These are phyloP conservation scores for Penicillium macrosclerotiorum DNA, from an alignment of 495 filamentous ascomycete genomes.

Conservation along the genomic window DNA sequence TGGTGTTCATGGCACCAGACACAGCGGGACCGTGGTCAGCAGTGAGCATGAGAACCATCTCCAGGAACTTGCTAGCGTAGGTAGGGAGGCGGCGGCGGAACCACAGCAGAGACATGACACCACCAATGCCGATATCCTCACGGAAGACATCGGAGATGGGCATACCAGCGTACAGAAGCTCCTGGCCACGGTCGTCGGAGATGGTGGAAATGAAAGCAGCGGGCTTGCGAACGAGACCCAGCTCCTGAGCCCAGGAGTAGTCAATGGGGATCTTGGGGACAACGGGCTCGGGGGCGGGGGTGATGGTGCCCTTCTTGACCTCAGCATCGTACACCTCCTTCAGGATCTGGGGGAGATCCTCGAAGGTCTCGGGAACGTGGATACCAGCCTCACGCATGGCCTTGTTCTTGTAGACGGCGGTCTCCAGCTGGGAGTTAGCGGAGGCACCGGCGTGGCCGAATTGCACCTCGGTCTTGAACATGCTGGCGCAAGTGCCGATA, in stretches of 20 bases:
- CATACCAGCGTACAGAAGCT: constrained; percentile 98
- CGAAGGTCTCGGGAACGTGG: constrained; percentile 92
- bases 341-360: constrained; percentile 81
- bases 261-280: constrained; percentile 99
- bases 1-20: constrained; percentile 99
- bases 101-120: constrained; percentile 99
- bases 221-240: constrained; percentile 98
- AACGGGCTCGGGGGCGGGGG: constrained; percentile 81
- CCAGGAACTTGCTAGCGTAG: constrained; percentile 97
- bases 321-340: constrained; percentile 79
- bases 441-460: constrained; percentile 98
- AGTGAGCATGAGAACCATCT: constrained; percentile 99
- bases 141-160: constrained; percentile 99
- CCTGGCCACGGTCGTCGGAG: constrained; percentile 98
- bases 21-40: constrained; percentile 98
- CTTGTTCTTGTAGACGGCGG: constrained; percentile 93
- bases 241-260: constrained; percentile 99
- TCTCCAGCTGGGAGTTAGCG: constrained; percentile 98
- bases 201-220: constrained; percentile 99
- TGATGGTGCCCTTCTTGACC: constrained; percentile 77
- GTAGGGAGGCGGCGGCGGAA: constrained; percentile 97
- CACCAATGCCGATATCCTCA: constrained; percentile 97
- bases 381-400: constrained; percentile 92
- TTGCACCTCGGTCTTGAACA: constrained; percentile 99
- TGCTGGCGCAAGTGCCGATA: constrained; percentile 96